phyloP scores from a whole-genome alignment of 306 rosid species.

The Trichosanthes truncata region DNA sequence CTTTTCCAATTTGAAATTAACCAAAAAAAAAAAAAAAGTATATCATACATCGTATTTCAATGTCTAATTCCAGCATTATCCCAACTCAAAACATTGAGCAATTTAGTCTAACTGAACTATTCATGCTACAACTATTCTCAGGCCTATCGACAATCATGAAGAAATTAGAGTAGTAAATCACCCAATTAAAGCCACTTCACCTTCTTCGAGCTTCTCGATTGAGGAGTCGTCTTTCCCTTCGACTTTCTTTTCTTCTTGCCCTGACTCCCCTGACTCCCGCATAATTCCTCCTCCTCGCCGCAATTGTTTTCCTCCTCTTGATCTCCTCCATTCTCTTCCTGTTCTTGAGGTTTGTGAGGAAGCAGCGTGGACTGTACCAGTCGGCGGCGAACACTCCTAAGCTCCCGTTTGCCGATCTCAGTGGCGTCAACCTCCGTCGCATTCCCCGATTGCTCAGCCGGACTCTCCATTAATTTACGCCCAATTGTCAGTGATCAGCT shows the following conservation, averaged over 20 bases:
- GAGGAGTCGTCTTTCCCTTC: slow-evolving; percentile 32
- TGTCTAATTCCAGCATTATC: not conserved
- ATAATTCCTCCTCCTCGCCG: slow-evolving; percentile 33
- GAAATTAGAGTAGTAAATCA: not conserved
- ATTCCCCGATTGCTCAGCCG: slow-evolving; percentile 3
- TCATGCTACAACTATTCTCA: not conserved
- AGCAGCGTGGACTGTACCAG: slow-evolving; percentile 67
- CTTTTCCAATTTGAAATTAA: not conserved
- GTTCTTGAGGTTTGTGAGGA: slow-evolving; percentile 38
- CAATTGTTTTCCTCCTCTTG: slow-evolving; percentile 16
- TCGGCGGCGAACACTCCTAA: slow-evolving; percentile 25
- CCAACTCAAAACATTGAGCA: not conserved
- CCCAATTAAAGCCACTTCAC: slow-evolving; percentile 16
- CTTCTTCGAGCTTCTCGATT: slow-evolving; percentile 30
- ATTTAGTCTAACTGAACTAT: not conserved
- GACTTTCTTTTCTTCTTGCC: slow-evolving; percentile 38
- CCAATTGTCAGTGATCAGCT: not conserved
- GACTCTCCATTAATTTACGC: slow-evolving; percentile 17
- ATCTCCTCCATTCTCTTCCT: slow-evolving; percentile 22
- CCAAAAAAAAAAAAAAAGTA: not conserved
- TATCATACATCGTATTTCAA: not conserved
- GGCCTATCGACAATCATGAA: not conserved
- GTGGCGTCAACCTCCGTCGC: slow-evolving; percentile 12
- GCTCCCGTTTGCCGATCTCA: slow-evolving; percentile 11
- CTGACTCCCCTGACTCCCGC: slow-evolving; percentile 17